Evolutionary conservation across 176 grass and related monocot genomes (phyloP).

Genomic region (sorghum (Sorghum bicolor)): DNA sequence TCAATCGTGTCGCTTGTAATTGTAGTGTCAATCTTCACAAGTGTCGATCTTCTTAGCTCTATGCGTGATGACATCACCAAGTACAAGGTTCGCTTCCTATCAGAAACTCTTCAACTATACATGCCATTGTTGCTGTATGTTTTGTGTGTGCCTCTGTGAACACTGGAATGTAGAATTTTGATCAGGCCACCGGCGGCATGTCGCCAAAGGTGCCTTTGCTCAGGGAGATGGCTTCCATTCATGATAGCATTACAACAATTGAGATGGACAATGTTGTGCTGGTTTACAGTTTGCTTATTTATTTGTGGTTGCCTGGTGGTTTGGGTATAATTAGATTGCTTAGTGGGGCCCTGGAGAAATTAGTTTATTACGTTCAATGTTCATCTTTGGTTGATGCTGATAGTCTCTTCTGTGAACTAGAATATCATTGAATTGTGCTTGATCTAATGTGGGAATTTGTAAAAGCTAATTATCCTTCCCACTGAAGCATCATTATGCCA

Average conservation of each 20-base stretch:
- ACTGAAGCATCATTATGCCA: neutral
- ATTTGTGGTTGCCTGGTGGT: neutral
- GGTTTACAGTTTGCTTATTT: neutral
- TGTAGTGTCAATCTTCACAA: too few species aligned
- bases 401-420: neutral
- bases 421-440: neutral
- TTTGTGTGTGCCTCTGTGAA: too few species aligned
- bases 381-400: neutral
- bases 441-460: neutral
- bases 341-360: neutral
- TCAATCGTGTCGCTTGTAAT: too few species aligned
- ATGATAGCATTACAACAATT: conserved; percentile 68
- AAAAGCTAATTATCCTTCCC: neutral
- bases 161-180: too few species aligned
- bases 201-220: conserved; percentile 75
- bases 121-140: too few species aligned
- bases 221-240: conserved; percentile 88
- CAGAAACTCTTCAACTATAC: too few species aligned
- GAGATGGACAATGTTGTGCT: neutral
- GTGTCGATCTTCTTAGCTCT: too few species aligned
- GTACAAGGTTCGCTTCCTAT: too few species aligned
- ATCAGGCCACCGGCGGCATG: conserved; percentile 59
- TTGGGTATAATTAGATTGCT: neutral
- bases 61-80: too few species aligned
- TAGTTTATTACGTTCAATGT: neutral